Evolutionary conservation across 192 early-diverging fungal species (phyloP).

Genomic region (Irineochytrium annulatum): DNA sequence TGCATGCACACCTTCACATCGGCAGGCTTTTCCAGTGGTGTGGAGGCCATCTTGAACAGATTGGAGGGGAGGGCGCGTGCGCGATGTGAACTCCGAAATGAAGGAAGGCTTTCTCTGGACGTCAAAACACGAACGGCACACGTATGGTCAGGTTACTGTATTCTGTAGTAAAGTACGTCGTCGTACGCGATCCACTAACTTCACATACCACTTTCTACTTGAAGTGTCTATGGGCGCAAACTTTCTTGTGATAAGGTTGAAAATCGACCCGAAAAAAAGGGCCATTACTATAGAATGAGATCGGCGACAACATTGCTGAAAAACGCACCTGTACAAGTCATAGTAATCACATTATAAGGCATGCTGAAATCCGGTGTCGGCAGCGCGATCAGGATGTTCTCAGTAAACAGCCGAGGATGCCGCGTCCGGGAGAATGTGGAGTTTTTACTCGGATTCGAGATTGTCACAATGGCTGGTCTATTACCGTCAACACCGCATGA

Average conservation of each 20-base stretch:
- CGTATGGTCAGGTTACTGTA: too few relatives aligned
- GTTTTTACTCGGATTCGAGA: too few relatives aligned
- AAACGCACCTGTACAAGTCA: conserved; percentile 96
- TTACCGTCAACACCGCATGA: conserved; percentile 1
- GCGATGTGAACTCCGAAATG: too few relatives aligned
- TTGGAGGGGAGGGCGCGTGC: too few relatives aligned
- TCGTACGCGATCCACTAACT: too few relatives aligned
- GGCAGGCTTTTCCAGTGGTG: conserved; percentile 5
- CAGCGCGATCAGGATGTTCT: conserved; percentile 79
- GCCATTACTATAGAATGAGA: too few relatives aligned
- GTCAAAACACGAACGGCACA: too few relatives aligned
- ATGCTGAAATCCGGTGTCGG: conserved; percentile 98
- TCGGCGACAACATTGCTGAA: too few relatives aligned
- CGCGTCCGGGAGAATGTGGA: too few relatives aligned
- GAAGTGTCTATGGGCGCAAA: not conserved
- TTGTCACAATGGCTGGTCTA: not conserved
- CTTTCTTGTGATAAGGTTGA: not conserved
- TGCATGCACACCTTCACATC: conserved; percentile 8
- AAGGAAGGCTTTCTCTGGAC: too few relatives aligned
- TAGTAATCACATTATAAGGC: conserved; percentile 98
- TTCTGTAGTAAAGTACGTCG: too few relatives aligned
- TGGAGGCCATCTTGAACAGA: not conserved
- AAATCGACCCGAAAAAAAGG: not conserved
- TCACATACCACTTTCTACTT: too few relatives aligned
- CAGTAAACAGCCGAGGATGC: conserved; percentile 70